Conservation (phyloP, 129 eudicot species). For the Centaurea solstitialis region DNA sequence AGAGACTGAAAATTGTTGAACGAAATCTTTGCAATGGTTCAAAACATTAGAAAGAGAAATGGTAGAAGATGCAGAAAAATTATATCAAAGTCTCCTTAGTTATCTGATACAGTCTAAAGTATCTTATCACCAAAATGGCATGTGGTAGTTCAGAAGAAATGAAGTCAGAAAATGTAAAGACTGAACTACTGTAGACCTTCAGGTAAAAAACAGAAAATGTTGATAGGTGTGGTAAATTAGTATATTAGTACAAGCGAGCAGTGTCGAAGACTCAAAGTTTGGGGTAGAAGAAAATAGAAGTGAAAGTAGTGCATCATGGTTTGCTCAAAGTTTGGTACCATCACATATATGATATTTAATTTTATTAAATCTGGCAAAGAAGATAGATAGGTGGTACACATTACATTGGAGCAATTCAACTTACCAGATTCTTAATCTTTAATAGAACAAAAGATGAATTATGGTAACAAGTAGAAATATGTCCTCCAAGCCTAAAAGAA, state of each 20-base stretch:
- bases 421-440: not conserved
- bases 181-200: not conserved
- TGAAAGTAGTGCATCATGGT: not conserved
- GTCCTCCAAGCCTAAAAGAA: not conserved
- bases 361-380: not conserved
- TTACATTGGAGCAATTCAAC: not conserved
- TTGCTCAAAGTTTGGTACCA: not conserved
- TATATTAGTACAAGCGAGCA: not conserved
- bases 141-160: not conserved
- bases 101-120: not conserved
- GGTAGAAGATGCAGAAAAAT: not conserved
- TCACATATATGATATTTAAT: not conserved
- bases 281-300: not conserved
- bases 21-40: not conserved
- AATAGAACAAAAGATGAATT: not conserved
- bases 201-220: not conserved
- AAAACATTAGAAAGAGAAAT: not conserved
- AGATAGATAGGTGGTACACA: not conserved
- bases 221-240: not conserved
- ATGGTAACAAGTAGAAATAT: constrained; percentile 3
- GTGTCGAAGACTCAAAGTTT: not conserved
- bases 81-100: not conserved
- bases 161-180: not conserved
- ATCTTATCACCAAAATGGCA: not conserved
- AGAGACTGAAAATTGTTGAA: not conserved